Base-by-base conservation (phyloP, 140 eudicot species). In the Cichorium intybus region DNA sequence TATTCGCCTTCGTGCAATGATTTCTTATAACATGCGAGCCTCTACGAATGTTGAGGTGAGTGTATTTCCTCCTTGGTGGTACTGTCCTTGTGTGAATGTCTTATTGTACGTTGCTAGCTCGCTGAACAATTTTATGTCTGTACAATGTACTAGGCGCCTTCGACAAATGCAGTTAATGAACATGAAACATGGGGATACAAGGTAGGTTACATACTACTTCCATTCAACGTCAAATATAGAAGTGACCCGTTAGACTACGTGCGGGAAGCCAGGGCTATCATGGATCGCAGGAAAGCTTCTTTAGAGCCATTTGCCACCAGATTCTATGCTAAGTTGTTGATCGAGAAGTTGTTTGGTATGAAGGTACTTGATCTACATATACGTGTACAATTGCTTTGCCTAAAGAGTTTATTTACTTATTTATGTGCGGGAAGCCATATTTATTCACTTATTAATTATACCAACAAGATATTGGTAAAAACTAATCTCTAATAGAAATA, bases 201-300 rank as follows among this genome's bases (percentile, higher is more conserved):
- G 35, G 34, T 77, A 3, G 83, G 80, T 26, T 77, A 60, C 50
- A 68, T 64, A 3, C 43, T 86, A 23, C 73, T 83, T 18, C 90
- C 87, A 1, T 41, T 86, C 41, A 64, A 64, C 45, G 75, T 86
- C 21, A 57, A 60, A 15, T 18, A 56, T 0, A 48, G 15, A 39
- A 65, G 72, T 14, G 90, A 83, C 65, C 87, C 90, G 8, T 72
- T 86, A 54, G 69, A 76, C 28, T 73, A 86, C 16, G 63, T 82
- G 3, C 64, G 75, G 11, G 65, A 72, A 22, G 87, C 85, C 6
- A 77, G 80, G 62, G 63, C 77, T 9, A 50, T 57, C 26, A 78
- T 82, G 74, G 82, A 86, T 23, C 57, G 70, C 57, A 86, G 78
- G 77, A 86, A 83, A 50, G 79, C 49, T 22, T 86, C 90, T 4